phyloP scores from a whole-genome alignment of 1,284 basidiomycete genomes.

The Ceratobasidium sp. region DNA sequence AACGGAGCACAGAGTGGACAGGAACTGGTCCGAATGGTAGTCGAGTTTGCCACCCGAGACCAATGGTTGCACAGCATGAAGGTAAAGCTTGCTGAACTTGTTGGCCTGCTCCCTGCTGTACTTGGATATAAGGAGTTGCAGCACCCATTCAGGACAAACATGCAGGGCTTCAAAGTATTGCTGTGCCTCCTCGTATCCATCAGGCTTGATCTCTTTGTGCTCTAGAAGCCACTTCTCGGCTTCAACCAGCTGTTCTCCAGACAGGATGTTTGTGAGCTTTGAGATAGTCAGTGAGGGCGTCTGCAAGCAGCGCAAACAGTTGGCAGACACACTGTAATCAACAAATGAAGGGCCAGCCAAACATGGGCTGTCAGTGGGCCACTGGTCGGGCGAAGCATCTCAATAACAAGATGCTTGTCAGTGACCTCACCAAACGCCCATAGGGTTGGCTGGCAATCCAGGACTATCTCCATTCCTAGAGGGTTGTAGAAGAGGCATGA shows the following conservation, averaged over 20 bases:
- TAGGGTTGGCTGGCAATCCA: neutral
- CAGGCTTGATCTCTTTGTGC: too few species aligned
- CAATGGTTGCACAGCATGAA: neutral
- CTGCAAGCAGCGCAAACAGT: neutral
- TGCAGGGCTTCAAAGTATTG: neutral
- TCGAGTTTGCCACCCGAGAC: too few species aligned
- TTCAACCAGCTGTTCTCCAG: too few species aligned
- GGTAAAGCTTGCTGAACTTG: neutral
- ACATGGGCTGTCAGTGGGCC: neutral
- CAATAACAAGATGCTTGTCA: neutral
- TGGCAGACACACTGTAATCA: too few species aligned
- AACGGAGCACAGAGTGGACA: too few species aligned
- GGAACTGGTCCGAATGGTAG: too few species aligned
- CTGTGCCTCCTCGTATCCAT: neutral
- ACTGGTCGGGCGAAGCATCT: neutral
- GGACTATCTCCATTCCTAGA: neutral
- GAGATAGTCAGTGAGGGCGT: too few species aligned
- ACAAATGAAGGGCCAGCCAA: neutral
- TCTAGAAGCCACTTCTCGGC: too few species aligned
- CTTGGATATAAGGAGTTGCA: neutral
- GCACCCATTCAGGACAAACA: neutral
- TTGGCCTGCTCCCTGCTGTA: neutral
- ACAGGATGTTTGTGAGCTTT: too few species aligned
- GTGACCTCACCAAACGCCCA: neutral
- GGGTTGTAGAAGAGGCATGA: neutral